These are phyloP conservation scores for Mortierella sp. DNA, from an alignment of 371 early-diverging fungal species.

Conservation along the genomic window DNA sequence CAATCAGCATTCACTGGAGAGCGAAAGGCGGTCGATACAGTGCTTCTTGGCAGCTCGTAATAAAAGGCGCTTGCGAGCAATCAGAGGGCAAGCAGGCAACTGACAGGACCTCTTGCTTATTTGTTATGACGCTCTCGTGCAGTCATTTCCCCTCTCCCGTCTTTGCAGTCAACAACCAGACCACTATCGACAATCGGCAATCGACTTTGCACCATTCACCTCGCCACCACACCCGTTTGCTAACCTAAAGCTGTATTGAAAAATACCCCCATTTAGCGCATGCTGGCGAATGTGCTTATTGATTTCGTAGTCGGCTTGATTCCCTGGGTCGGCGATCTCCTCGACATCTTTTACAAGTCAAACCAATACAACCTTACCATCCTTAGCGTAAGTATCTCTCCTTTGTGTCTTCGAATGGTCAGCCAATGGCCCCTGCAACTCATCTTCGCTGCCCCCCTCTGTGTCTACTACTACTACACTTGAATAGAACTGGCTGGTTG, in stretches of 20 bases:
- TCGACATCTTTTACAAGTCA: constrained; percentile 50
- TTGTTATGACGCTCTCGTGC: not conserved
- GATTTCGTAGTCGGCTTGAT: constrained; percentile 43
- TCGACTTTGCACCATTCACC: not conserved
- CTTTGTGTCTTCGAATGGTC: not conserved
- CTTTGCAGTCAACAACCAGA: not conserved
- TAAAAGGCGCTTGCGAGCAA: not conserved
- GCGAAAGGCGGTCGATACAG: not conserved
- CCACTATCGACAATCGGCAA: not conserved
- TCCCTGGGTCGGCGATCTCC: constrained; percentile 51
- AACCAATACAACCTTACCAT: constrained; percentile 51
- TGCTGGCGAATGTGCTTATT: constrained; percentile 40
- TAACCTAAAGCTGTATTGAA: not conserved
- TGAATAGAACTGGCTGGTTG: constrained; percentile 40
- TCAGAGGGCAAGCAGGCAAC: not conserved
- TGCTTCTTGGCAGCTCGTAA: not conserved
- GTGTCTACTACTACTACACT: not conserved
- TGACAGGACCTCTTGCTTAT: not conserved
- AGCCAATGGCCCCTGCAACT: not conserved
- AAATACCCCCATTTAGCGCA: constrained; percentile 20
- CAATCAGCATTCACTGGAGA: not conserved
- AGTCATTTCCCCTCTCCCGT: not conserved
- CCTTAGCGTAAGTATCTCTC: constrained; percentile 25
- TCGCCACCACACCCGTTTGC: not conserved
- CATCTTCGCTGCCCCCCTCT: not conserved